A percentile compares a stretch with the other conserved stretches of the same genome.
Conservation (phyloP, 1,139 yeast species). For the Pneumocystis sp. region DNA sequence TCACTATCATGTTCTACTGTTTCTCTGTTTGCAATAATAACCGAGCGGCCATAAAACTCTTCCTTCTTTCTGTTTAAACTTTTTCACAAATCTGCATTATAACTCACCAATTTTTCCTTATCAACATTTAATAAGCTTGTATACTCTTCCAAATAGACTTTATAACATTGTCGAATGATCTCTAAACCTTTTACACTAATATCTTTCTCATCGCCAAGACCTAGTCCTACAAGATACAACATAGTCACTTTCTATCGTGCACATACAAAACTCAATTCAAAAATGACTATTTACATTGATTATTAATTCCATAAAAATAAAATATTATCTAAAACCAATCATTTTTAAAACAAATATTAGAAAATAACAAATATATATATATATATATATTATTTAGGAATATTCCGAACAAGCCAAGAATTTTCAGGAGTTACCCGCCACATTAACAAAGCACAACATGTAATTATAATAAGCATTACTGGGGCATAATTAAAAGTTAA, state of each 20-base stretch:
- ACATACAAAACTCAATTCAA: background rate
- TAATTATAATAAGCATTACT: constrained; percentile 46
- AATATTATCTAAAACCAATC: background rate
- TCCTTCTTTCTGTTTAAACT: constrained; percentile 32
- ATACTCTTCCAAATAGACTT: constrained; percentile 89
- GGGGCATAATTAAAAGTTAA: constrained; percentile 57
- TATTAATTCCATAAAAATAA: too few relatives aligned
- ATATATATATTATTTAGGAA: background rate
- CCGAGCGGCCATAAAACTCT: constrained; percentile 68
- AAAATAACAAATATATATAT: too few relatives aligned
- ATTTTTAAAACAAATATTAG: too few relatives aligned
- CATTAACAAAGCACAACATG: constrained; percentile 38
- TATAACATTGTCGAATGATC: constrained; percentile 61
- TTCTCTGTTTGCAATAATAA: constrained; percentile 84
- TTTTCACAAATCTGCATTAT: constrained; percentile 1
- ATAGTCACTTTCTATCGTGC: constrained; percentile 27
- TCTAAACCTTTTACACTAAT: constrained; percentile 91
- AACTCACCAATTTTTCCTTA: constrained; percentile 28
- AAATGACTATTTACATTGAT: background rate
- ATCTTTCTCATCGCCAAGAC: constrained; percentile 76
- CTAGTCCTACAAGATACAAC: constrained; percentile 85
- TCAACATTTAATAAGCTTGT: constrained; percentile 95
- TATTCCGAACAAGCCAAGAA: constrained; percentile 15
- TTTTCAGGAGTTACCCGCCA: constrained; percentile 29
- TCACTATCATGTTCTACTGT: constrained; percentile 84